Evolutionary conservation across 1,284 basidiomycete species (phyloP).

Genomic region (Tilletia walkeri): DNA sequence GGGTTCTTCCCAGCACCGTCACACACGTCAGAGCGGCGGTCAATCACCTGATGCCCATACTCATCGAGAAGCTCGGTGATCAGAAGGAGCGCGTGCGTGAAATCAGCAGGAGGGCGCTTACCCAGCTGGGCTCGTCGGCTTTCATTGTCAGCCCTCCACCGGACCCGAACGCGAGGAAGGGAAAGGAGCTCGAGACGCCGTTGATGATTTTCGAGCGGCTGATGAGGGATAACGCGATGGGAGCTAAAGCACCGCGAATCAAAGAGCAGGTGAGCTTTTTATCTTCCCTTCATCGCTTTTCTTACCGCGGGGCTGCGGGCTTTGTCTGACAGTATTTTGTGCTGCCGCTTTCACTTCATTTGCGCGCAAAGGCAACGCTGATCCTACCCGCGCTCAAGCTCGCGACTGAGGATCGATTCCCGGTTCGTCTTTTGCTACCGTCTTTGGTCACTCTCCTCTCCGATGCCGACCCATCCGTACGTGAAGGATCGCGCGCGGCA

Average conservation of each 20-base stretch:
- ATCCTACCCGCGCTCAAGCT: conserved; percentile 29
- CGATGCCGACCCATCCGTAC: conserved; percentile 84
- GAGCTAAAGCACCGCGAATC: conserved; percentile 17
- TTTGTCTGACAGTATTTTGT: no score
- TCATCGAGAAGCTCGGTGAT: conserved; percentile 80
- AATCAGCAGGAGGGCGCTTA: conserved; percentile 72
- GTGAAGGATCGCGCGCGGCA: conserved; percentile 76
- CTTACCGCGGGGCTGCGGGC: no score
- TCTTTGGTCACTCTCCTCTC: conserved; percentile 79
- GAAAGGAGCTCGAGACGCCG: conserved; percentile 73
- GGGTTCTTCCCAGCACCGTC: conserved; percentile 58
- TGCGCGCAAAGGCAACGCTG: conserved; percentile 23
- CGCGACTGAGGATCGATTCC: conserved; percentile 60
- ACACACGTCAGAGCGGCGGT: conserved; percentile 67
- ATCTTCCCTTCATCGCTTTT: neutral
- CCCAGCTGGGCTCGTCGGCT: conserved; percentile 69
- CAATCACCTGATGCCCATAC: conserved; percentile 69
- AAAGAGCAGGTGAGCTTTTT: conserved; percentile 27
- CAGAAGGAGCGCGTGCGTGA: conserved; percentile 69
- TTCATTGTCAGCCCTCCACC: conserved; percentile 59
- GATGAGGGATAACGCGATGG: conserved; percentile 38
- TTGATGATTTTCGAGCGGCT: conserved; percentile 58
- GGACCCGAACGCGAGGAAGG: conserved; percentile 61
- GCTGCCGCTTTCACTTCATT: neutral
- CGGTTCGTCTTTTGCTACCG: conserved; percentile 77